These are phyloP conservation scores for Phytophthora fragariae DNA, from an alignment of 352 stramenopile genomes.

Conservation along the genomic window DNA sequence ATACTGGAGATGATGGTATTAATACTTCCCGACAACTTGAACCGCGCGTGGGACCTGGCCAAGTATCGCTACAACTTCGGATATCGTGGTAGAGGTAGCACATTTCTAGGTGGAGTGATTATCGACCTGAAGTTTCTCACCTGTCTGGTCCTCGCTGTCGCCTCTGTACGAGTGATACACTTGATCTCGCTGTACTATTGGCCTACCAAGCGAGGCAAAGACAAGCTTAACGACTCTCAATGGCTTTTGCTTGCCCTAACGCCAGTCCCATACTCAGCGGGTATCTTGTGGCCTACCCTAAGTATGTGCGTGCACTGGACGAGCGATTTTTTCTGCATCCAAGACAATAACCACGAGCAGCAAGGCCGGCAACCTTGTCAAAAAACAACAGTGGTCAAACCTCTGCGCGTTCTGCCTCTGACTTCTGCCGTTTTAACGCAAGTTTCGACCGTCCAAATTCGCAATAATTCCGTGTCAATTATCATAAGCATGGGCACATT, in stretches of 20 bases:
- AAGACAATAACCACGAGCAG: not conserved
- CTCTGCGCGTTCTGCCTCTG: not conserved
- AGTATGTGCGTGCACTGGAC: conserved; percentile 44
- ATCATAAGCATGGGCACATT: conserved; percentile 3
- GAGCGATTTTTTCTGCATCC: conserved; percentile 37
- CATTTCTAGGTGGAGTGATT: conserved; percentile 23
- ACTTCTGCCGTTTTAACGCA: not conserved
- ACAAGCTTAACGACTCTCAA: not conserved
- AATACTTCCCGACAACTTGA: conserved; percentile 8
- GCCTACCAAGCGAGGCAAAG: not conserved
- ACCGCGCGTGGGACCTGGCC: not conserved
- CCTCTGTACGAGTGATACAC: not conserved
- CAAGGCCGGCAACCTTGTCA: not conserved
- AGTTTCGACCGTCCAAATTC: not conserved
- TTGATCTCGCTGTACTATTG: not conserved
- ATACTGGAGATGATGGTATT: conserved; percentile 6
- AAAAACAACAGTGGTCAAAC: not conserved
- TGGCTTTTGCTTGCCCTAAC: conserved; percentile 24
- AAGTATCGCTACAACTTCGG: not conserved
- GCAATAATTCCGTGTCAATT: not conserved
- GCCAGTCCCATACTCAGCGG: conserved; percentile 38
- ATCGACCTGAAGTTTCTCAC: conserved; percentile 41
- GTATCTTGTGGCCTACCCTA: conserved; percentile 29
- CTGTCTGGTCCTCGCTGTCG: conserved; percentile 21
- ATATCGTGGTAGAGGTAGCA: conserved; percentile 18